Base-by-base conservation (phyloP, 192 early-diverging fungal genomes). In the Linnemannia schmuckeri region DNA sequence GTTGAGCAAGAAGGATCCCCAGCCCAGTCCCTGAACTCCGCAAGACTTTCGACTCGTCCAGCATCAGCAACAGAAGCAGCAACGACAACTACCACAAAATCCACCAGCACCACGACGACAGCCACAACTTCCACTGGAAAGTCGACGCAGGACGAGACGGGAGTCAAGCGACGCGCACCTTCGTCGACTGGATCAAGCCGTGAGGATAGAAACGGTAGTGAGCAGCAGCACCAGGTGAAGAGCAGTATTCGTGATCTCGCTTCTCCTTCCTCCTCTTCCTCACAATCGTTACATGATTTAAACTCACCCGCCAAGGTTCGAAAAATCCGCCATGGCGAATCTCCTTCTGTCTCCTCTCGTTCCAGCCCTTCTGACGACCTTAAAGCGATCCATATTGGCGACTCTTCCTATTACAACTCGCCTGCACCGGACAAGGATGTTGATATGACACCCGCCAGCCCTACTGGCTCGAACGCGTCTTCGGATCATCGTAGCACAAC, bases 241-340 rank as follows among this genome's bases (percentile, higher is more conserved):
- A 87, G 82, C 49, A 88, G 86, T 76, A 78, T 85, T 87, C 82
- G 81, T 89, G 87, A 87, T 74, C 79, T 70, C 68, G 71, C 77
- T 75, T 89, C 79, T n/a, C 55, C n/a, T 68, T 79, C 86, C 42
- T 77, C 82, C 80, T 81, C 89, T 41, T 76, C 41, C 70, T 76
- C 82, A 81, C 79, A 80, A 61, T 82, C 80, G 78, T 83, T 85
- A 57, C 73, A 72, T 85, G 78, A 79, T 70, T 72, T 75, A 55
- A 70, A 85, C 78, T 85, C 81, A 82, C 82, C 83, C 47, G 89
- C 83, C 79, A 88, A 90, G 82, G 82, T 80, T 79, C 89, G 86
- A 77, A 90, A 88, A 87, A 76, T 88, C 83, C 66, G 77, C 20
- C 87, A 83, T 75, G 77, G 82, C 76, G 27, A 54, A 49, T 75